Base-by-base conservation (phyloP, 1,139 yeast species). In the Debaryomyces udenii region DNA sequence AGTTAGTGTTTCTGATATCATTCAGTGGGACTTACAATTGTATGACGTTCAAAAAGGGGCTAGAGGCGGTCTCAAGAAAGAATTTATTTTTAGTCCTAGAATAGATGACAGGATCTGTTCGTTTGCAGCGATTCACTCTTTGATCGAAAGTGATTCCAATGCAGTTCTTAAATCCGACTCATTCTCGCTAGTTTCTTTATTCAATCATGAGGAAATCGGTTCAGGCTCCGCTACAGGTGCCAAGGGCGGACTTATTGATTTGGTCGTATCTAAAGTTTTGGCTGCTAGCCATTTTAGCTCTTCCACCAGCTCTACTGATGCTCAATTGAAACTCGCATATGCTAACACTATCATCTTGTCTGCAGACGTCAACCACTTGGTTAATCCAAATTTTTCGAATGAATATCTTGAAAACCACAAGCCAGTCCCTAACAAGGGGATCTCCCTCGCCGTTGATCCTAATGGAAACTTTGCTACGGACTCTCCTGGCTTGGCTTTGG, bases 401-500 rank as follows among this genome's bases (percentile, higher is more conserved):
- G 84, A 77, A 18, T 86, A 87, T 64, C 70, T 87, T 56, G 86
- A 82, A 49, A 62, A 81, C 57, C 93, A 87, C 67, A 81, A 78
- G 56, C 95, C 96, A 17, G 64, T 80, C 43, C 89, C 93, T 47
- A 88, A 88, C 65, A 79, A 74, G 36, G 96, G 96, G 37, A 64
- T 87, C 40, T 72, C 88, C 1, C 61, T 88, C 23, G 76, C 88
- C 6, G 68, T 82, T 51, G 96, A 88, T 61, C 78, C 94, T 26
- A 85, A 87, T 56, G 88, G 82, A 16, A 85, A 84, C 58, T 83
- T 87, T 78, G 86, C 91, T 32, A 86, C 95, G 11, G 96, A 88
- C 58, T 73, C 82, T 3, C 80, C 81, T 26, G 87, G 91, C 9
- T 65, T 76, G 34, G 83, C 89, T 0, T 66, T 88, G 37, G 72